These are phyloP conservation scores for Aspergillus sparsus DNA, from an alignment of 495 filamentous ascomycete species.

Conservation along the genomic window DNA sequence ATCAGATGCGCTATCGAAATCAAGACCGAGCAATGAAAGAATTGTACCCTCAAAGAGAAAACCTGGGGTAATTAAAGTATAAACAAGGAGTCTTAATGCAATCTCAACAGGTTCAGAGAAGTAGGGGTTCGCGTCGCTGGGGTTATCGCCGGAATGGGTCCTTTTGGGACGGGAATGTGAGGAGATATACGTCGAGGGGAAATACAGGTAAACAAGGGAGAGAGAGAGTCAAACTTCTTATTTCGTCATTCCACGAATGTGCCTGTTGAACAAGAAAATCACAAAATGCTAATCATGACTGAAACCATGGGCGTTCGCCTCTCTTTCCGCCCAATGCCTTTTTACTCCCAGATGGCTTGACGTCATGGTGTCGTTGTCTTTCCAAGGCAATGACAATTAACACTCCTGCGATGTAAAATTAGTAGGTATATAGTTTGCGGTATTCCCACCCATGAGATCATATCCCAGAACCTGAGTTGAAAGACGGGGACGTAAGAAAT, in stretches of 20 bases:
- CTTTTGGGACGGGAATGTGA: slow-evolving; percentile 19
- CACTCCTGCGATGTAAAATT: not conserved
- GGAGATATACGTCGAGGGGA: slow-evolving; percentile 9
- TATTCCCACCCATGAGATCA: slow-evolving; percentile 15
- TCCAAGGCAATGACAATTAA: slow-evolving; percentile 5
- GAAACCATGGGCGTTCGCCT: not conserved
- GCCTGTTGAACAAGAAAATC: not conserved
- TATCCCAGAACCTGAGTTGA: not conserved
- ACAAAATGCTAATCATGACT: slow-evolving; percentile 3
- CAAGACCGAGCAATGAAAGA: slow-evolving; percentile 11
- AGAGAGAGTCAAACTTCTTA: not conserved
- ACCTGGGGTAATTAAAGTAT: slow-evolving; percentile 1
- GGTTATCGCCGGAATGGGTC: slow-evolving; percentile 45
- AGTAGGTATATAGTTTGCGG: slow-evolving; percentile 1
- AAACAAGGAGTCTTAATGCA: slow-evolving; percentile 20
- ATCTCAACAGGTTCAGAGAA: slow-evolving; percentile 24
- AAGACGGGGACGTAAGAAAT: not conserved
- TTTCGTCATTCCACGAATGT: not conserved
- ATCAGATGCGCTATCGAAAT: not conserved
- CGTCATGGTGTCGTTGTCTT: slow-evolving; percentile 29
- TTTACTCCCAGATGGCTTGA: slow-evolving; percentile 14
- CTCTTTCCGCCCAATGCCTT: not conserved
- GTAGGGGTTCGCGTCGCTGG: slow-evolving; percentile 24
- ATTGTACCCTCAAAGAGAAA: slow-evolving; percentile 4
- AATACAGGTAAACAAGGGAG: slow-evolving; percentile 8